These are phyloP conservation scores for Sphagnum tenellum DNA, from an alignment of 225 moss, liverwort and hornwort genomes.

Conservation along the genomic window DNA sequence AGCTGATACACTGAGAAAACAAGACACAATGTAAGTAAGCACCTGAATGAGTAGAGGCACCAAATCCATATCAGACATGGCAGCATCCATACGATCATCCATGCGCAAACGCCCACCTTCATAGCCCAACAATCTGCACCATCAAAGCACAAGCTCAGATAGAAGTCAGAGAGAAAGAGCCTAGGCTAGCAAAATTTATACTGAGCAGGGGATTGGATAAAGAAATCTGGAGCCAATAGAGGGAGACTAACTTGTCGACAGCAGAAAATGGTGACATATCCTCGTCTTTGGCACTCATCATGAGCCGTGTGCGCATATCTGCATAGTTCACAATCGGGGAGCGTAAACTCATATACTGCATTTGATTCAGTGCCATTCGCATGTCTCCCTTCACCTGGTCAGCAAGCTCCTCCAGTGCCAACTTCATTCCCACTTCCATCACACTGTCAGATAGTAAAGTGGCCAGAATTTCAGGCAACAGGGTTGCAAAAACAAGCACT, in stretches of 20 bases:
- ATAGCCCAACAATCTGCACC: slow-evolving; percentile 72
- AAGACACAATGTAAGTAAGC: background rate
- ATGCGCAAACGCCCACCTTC: slow-evolving; percentile 79
- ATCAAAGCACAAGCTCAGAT: background rate
- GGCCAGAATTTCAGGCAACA: no score
- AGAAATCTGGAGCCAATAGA: no score
- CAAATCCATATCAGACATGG: slow-evolving; percentile 93
- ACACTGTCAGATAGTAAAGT: background rate
- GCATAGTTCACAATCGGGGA: slow-evolving; percentile 62
- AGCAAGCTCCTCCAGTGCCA: slow-evolving; percentile 84
- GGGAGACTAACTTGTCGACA: slow-evolving; percentile 69
- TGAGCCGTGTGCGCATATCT: slow-evolving; percentile 75
- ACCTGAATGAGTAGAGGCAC: slow-evolving; percentile 89
- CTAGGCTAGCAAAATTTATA: no score
- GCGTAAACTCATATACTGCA: slow-evolving; percentile 90
- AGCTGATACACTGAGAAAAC: no score
- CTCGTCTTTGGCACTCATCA: slow-evolving; percentile 91
- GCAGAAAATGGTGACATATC: slow-evolving; percentile 81
- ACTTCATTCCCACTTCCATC: slow-evolving; percentile 24
- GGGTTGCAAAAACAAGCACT: no score
- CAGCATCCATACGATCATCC: slow-evolving; percentile 89
- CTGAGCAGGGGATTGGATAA: no score
- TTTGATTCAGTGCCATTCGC: slow-evolving; percentile 96
- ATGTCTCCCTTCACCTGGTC: slow-evolving; percentile 95
- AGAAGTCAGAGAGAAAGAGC: background rate